These are phyloP conservation scores for Helicostylum pulchrum DNA, from an alignment of 192 early-diverging fungal genomes.

Conservation along the genomic window DNA sequence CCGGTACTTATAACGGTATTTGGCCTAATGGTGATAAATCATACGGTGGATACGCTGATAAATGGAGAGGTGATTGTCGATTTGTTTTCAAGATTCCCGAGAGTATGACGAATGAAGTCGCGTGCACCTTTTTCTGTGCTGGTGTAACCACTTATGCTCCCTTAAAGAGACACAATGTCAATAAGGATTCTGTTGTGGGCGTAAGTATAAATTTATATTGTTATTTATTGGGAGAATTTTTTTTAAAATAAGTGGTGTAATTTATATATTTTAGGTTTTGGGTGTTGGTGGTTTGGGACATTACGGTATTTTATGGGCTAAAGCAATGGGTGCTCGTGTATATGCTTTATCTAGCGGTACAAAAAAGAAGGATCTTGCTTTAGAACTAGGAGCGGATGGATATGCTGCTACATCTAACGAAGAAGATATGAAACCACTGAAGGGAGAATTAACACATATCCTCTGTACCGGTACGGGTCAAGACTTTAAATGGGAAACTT, in stretches of 20 bases:
- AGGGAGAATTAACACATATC: conserved; percentile 19
- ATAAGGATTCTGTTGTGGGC: conserved; percentile 48
- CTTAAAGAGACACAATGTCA: conserved; percentile 43
- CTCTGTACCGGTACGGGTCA: conserved; percentile 6
- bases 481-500: background rate
- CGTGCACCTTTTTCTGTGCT: conserved; percentile 79
- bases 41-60: conserved; percentile 35
- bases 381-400: conserved; percentile 49
- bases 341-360: conserved; percentile 49
- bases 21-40: conserved; percentile 43
- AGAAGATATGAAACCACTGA: background rate
- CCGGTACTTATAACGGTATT: conserved; percentile 45
- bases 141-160: conserved; percentile 56
- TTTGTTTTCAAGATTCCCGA: conserved; percentile 67
- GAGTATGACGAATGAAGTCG: conserved; percentile 47
- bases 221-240: conserved; percentile 41
- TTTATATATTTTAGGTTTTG: background rate
- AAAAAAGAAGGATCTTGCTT: conserved; percentile 55
- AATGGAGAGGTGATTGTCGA: conserved; percentile 46
- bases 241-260: conserved; percentile 36
- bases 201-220: conserved; percentile 61
- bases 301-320: conserved; percentile 53
- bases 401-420: conserved; percentile 11
- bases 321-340: conserved; percentile 45
- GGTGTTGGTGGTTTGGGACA: conserved; percentile 56